Evolutionary conservation across 441 rosid genomes (phyloP), one percentile per base, ranked within the genome.

Genomic region (Gossypium trilobum): DNA sequence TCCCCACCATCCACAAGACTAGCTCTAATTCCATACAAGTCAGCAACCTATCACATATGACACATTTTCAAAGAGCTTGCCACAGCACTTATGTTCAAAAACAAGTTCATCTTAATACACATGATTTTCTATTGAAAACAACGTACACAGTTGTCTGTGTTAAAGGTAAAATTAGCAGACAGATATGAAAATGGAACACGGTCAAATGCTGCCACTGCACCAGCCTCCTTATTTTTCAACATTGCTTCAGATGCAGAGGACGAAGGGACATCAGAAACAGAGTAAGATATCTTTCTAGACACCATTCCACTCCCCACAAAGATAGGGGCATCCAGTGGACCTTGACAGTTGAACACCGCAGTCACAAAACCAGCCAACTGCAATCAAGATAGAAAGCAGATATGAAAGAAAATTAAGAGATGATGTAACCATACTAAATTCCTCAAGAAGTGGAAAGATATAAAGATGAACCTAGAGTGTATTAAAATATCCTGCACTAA

Each of bases 1-100:
- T 95, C 99, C 74, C 99, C 98, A 76, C 99, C 99, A 86, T 95
- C 99, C 72, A 95, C 99, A 84, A 92, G 95, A 83, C 85, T 91
- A 78, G 98, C 99, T 88, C 99, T 87, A 72, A 95, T 95, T 79
- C 99, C 99, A 85, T 95, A 95, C 69, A 95, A 77, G 82, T 95
- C 98, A 52, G 99, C 95, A 81, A 95, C 97, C 99, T 92, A 77
- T 73, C 69, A 79, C 72, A 76, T 42, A 74, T 75, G 80, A 71
- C 73, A 50, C 77, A 60, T 68, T 64, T 29, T 55, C 29, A 3
- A 25, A 55, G 57, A 36, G 8, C 67, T 11, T 4, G 57, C 0
- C 36, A 73, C 52, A 8, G 5, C 42, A 54, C 1, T 39, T 5
- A 25, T 54, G 58, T 63, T 68, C 48, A 52, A 74, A 56, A 50